Evolutionary conservation across 352 stramenopile species (phyloP), one percentile per base, ranked within the genome.

Genomic region (Globisporangium irregulare): DNA sequence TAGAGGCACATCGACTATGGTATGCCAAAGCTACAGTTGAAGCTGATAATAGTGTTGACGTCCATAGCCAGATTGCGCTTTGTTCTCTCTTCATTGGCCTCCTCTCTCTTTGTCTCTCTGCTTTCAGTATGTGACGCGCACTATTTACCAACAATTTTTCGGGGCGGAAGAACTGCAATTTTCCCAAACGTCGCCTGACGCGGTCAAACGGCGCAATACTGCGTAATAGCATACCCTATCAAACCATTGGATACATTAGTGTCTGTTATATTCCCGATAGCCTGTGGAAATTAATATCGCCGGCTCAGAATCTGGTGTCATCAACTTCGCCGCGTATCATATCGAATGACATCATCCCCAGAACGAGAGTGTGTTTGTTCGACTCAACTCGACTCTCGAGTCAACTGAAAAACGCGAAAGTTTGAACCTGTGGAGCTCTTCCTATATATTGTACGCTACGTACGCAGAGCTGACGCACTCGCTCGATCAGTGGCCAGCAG

Each of bases 261-360:
- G 34, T 2, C 9, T 12, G 12, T 0, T 41, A 7, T 41, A 41
- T 41, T 29, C n/a, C 48, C 0, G 6, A 32, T 18, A 20, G 32
- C 22, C 51, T 58, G 24, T 36, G 4, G 14, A n/a, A 58, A 14
- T 22, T 14, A 32, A 22, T 58, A 50, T 1, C 4, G 2, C 15
- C 43, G n/a, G 10, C 43, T 15, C 38, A 4, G 43, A 50, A n/a
- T 50, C 43, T 50, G 43, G 43, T 50, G 43, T 50, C 43, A 50
- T 50, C 43, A 50, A n/a, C 43, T 5, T 1, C 15, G 54, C 25
- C 54, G 41, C 51, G 50, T 20, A 38, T 38, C 32, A 27, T 9
- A n/a, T 48, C 50, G 50, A 60, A 60, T 60, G 55, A 60, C 55
- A 60, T 60, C 55, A 60, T 60, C 55, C 18, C 22, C 55, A 12